A percentile compares a stretch with the other conserved stretches of the same genome.
Evolutionary conservation across 768 basidiomycete species (phyloP).

Genomic region (Naganishia kalamii): DNA sequence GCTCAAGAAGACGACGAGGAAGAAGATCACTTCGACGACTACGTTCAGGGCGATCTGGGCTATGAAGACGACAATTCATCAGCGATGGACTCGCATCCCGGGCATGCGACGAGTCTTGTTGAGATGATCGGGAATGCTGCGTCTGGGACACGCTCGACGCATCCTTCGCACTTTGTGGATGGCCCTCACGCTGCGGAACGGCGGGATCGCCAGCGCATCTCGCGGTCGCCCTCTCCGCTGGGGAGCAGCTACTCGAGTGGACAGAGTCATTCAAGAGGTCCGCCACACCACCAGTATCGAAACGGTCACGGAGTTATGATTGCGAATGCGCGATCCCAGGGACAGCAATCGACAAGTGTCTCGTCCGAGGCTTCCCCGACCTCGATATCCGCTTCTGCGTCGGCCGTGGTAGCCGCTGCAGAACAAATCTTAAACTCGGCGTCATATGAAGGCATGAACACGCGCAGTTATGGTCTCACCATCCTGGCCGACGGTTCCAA

Average conservation of each 20-base stretch:
- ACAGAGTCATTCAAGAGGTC: neutral
- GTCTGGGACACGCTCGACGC: neutral
- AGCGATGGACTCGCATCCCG: neutral
- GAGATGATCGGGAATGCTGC: neutral
- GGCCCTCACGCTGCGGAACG: neutral
- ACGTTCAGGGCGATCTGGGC: conserved; percentile 3
- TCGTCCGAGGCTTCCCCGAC: neutral
- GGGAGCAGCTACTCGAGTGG: neutral
- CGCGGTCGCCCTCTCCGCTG: neutral
- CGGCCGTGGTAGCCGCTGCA: neutral
- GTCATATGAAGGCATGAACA: conserved; percentile 12
- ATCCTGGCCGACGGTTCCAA: conserved; percentile 11
- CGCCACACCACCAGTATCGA: neutral
- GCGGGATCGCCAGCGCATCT: conserved; percentile 3
- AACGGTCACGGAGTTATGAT: neutral
- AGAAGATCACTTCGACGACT: conserved; percentile 12
- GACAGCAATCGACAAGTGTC: neutral
- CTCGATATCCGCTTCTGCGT: neutral
- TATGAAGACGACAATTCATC: neutral
- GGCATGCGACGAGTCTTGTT: neutral
- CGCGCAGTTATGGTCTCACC: conserved; percentile 11
- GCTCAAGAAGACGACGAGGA: conserved; percentile 1
- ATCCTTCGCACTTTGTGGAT: neutral
- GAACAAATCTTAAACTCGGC: conserved; percentile 3
- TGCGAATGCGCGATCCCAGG: neutral